phyloP scores from a whole-genome alignment of 1,284 basidiomycete species.

The Sporisorium scitamineum region DNA sequence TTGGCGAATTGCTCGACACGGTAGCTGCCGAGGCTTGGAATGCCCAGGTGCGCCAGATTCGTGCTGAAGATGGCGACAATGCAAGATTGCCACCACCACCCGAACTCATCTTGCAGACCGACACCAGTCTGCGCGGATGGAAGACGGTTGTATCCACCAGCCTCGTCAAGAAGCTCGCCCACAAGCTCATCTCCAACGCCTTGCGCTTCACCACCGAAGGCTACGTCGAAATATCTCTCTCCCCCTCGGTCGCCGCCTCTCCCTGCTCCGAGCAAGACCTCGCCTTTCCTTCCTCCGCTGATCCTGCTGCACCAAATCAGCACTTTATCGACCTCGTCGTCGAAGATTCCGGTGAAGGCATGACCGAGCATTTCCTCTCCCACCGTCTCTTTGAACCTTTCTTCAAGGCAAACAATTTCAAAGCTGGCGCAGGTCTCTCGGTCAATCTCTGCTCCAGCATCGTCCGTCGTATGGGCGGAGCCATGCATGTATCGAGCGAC shows the following conservation, averaged over 20 bases:
- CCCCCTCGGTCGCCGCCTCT: constrained; percentile 25
- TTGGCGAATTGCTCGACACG: constrained; percentile 40
- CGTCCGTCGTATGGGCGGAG: constrained; percentile 47
- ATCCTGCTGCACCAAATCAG: background rate
- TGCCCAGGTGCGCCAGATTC: constrained; percentile 47
- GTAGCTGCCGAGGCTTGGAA: constrained; percentile 45
- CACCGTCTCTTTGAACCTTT: constrained; percentile 54
- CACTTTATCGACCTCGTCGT: constrained; percentile 47
- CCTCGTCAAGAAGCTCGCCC: constrained; percentile 35
- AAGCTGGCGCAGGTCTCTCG: constrained; percentile 45
- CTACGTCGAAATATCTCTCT: constrained; percentile 49
- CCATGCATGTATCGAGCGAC: constrained; percentile 55
- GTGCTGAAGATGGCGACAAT: constrained; percentile 49
- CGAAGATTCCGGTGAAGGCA: constrained; percentile 55
- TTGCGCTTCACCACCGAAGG: constrained; percentile 55
- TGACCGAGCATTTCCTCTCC: constrained; percentile 54
- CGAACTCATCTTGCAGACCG: constrained; percentile 52
- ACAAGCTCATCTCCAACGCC: constrained; percentile 56
- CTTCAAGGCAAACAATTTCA: constrained; percentile 52
- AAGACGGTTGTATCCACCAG: constrained; percentile 41
- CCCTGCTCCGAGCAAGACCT: constrained; percentile 10
- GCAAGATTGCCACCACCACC: constrained; percentile 55
- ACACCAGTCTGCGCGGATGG: constrained; percentile 45
- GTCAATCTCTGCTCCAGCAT: constrained; percentile 46
- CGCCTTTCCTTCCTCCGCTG: constrained; percentile 2